Evolutionary conservation across 495 filamentous ascomycete species (phyloP), one percentile per base, ranked within the genome.

Genomic region (Aspergillus mulundensis): DNA sequence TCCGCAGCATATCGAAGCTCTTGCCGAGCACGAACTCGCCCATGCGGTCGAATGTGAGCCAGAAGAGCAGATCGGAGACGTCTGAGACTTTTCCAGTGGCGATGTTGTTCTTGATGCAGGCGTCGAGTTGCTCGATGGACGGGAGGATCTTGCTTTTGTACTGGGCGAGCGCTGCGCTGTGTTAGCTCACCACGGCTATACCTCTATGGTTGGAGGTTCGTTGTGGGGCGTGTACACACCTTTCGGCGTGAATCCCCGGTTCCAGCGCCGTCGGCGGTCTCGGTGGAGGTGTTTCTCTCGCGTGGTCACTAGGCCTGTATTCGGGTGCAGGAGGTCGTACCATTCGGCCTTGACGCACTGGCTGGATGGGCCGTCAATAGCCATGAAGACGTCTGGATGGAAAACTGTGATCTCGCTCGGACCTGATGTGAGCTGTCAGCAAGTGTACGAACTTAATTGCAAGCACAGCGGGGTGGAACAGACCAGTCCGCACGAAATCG

Each of bases 241-340:
- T 61, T 68, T 70, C 1, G 59, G 48, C n/a, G 69, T 64, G 16
- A 77, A 61, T 0, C 63, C 69, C 15, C 50, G 59, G 24, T 73
- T 68, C 75, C 74, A 78, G 1, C 61, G 59, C 32, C 61, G 68
- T 12, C 72, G 69, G 5, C 74, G 62, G 1, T 21, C 30, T 16
- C 51, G 63, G 54, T 78, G 74, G 0, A 59, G 28, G 0, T 59
- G 40, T 3, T 58, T 50, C 41, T 67, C 60, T 0, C 77, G 70
- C 18, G 67, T 65, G 39, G 74, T 77, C 24, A 72, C 63, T 4
- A 77, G 61, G 15, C 73, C 70, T 16, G 53, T 60, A n/a, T 62
- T 61, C 0, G 77, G 77, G 43, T 67, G 60, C 0, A 74, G 54
- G 1, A 76, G 58, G 16, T 77, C 76, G 52, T 81, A 80, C 75